Base-by-base conservation (phyloP, 2,329 filamentous ascomycete genomes). In the Nothopassalora personata region DNA sequence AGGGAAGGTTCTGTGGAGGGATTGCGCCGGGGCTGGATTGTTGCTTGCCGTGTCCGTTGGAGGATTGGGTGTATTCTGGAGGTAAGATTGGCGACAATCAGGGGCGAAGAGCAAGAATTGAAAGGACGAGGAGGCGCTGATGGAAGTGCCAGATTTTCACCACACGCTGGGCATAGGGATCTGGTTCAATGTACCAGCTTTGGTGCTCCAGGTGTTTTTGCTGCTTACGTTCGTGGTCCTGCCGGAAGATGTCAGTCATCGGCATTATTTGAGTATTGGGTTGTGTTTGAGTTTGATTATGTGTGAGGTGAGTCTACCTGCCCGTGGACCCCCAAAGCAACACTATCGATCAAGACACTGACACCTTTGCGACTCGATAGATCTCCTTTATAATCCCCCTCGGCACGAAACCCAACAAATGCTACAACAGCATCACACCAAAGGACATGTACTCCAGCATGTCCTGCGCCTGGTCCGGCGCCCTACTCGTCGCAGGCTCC, bases 31-130 rank as follows among this genome's bases (percentile, higher is more conserved):
- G 79, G 34, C 64, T 85, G 5, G 78, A 78, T 43, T 99, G 94
- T 74, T 99, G 94, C 74, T 75, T 97, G 58, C 93, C 93, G 61
- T 99, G 94, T 73, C 94, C 93, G 39, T 80, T 89, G 70, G 88
- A 89, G 23, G 84, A 92, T 60, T 97, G 88, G 87, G 74, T 83
- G 48, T 87, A 86, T 67, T 79, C 80, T 31, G 76, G 83, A 19
- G 33, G 56, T 58, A 33, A 27, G 51, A 46, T 13, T 2, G 3
- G 31, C 19, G 31, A 9, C 1, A 6, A 54, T 18, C 7, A 43
- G 13, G 28, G 18, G 7, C 19, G 52, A 23, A 2, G 13, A 13
- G n/a, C 13, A 15, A 23, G 31, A 11, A 34, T 8, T 34, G 31
- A 11, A 34, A 11, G 7, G 31, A 11, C 2, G 7, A 9, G 2